Evolutionary conservation across 345 rosid genomes (phyloP), one percentile per base, ranked within the genome.

Genomic region (Abelmoschus esculentus): DNA sequence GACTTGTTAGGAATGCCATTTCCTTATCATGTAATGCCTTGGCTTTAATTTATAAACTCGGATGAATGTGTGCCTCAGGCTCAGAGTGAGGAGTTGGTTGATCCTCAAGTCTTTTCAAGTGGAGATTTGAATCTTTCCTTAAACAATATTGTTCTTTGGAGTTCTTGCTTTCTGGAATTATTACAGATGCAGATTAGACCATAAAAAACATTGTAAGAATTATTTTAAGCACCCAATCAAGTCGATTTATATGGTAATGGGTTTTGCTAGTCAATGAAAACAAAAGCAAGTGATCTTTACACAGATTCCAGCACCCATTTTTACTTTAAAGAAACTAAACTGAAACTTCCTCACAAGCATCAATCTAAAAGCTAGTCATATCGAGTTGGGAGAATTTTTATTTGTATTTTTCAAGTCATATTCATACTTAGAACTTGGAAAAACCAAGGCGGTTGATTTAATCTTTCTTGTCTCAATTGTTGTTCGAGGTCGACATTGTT

Each of bases 381-480:
- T 80, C 75, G 67, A 73, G 70, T 64, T 58, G 49, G 64, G 55
- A 77, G 31, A 63, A 66, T 74, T 60, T 78, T 59, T 15, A 2
- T n/a, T 8, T 55, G 8, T 10, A 14, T 28, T 28, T 61, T 56
- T 80, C 82, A 88, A 70, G 87, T 79, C 76, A 87, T 85, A 76
- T 89, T 86, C 57, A 93, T 81, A 73, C 90, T 91, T 80, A 91
- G 72, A 76, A 84, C 90, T 80, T 89, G 96, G 69, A 78, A 77
- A 77, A 93, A 77, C 98, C 98, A 93, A 73, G 93, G 81, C 77
- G 92, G 83, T 62, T 87, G 91, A 32, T 82, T 84, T 72, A 82
- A 36, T 61, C 85, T 83, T 69, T 85, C 83, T 76, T 83, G 84
- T 72, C 83, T 79, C 72, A 83, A 47, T 62, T 80, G 81, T 59